Evolutionary conservation across 805 yeast species (phyloP).

Genomic region (Saturnispora serradocipensis): DNA sequence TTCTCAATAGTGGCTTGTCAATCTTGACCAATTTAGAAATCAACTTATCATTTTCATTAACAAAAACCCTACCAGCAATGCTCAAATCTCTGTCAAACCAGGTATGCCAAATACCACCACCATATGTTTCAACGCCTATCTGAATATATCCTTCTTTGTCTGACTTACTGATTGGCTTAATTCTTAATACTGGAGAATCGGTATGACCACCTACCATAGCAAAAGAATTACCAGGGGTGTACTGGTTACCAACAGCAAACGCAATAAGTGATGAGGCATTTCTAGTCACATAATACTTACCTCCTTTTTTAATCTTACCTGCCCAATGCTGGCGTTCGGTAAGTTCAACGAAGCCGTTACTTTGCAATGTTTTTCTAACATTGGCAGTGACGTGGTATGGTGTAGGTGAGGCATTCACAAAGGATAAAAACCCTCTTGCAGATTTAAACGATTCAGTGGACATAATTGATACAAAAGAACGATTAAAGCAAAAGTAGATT

Average conservation of each 20-base stretch:
- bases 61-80: conserved; percentile 85
- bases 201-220: conserved; percentile 95
- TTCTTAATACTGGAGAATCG: conserved; percentile 82
- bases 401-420: conserved; percentile 79
- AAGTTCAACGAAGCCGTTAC: conserved; percentile 65
- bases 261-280: conserved; percentile 86
- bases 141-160: conserved; percentile 69
- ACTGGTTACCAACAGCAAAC: conserved; percentile 67
- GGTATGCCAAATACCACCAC: conserved; percentile 94
- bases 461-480: conserved; percentile 3
- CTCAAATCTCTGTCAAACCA: conserved; percentile 95
- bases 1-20: conserved; percentile 75
- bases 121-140: conserved; percentile 89
- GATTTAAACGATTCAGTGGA: conserved; percentile 22
- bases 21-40: conserved; percentile 68
- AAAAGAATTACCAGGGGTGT: conserved; percentile 70
- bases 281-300: conserved; percentile 79
- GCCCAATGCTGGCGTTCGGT: conserved; percentile 69
- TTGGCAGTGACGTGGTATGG: conserved; percentile 87
- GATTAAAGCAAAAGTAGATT: not conserved
- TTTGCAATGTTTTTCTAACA: conserved; percentile 43
- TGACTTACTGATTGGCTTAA: conserved; percentile 78
- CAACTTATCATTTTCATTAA: conserved; percentile 39
- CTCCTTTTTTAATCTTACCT: conserved; percentile 40
- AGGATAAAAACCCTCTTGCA: conserved; percentile 60